phyloP scores from a whole-genome alignment of 441 rosid species.

The Raphanus hybrid region DNA sequence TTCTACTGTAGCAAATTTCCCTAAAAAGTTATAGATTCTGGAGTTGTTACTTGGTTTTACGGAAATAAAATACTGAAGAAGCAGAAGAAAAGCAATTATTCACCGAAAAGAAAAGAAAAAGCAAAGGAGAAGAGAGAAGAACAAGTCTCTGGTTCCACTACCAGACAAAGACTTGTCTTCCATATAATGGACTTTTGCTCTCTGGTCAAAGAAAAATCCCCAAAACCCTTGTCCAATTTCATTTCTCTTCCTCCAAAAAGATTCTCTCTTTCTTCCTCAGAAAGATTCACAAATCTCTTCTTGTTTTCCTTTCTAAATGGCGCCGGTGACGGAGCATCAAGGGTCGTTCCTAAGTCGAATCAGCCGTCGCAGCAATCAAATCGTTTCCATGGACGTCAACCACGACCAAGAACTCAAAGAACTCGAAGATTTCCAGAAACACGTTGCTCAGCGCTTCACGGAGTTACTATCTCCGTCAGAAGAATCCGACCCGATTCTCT shows the following conservation, averaged over 20 bases:
- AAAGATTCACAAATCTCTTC: slow-evolving; percentile 7
- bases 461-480: slow-evolving; percentile 45
- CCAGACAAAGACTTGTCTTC: slow-evolving; percentile 29
- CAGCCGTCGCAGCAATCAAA: slow-evolving; percentile 85
- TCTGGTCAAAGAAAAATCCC: slow-evolving; percentile 16
- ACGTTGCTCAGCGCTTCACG: slow-evolving; percentile 67
- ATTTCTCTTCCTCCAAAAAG: background rate
- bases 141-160: slow-evolving; percentile 33
- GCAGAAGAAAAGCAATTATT: background rate
- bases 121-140: slow-evolving; percentile 9
- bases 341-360: slow-evolving; percentile 75
- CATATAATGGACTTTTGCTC: slow-evolving; percentile 24
- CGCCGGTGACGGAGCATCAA: slow-evolving; percentile 72
- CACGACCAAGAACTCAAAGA: slow-evolving; percentile 85
- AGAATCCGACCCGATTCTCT: slow-evolving; percentile 51
- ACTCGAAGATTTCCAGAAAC: slow-evolving; percentile 73
- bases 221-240: background rate
- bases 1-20: too few relatives aligned
- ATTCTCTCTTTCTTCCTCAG: slow-evolving; percentile 1
- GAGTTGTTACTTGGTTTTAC: background rate
- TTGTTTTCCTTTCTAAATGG: slow-evolving; percentile 10
- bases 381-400: slow-evolving; percentile 72
- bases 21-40: too few relatives aligned
- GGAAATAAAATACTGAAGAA: background rate
- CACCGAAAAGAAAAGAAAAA: background rate